These are phyloP conservation scores for Cyclotella cryptica DNA, from an alignment of 108 stramenopile genomes.

Conservation along the genomic window DNA sequence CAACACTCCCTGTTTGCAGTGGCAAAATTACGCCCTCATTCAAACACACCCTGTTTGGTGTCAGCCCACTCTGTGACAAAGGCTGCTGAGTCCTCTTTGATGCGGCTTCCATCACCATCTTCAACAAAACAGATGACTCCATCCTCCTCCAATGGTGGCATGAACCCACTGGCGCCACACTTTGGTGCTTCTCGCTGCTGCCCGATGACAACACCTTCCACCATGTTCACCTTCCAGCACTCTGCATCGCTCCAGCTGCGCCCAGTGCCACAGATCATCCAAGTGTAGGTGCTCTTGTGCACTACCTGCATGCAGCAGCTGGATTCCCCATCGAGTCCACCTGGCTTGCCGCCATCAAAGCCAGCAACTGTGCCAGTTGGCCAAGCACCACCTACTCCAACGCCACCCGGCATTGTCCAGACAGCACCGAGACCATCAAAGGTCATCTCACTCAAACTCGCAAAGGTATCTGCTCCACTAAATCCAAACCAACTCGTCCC, in stretches of 20 bases:
- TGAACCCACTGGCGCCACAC: neutral
- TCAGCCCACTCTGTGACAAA: conserved; percentile 1
- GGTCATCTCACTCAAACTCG: conserved; percentile 14
- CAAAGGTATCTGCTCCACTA: conserved; percentile 16
- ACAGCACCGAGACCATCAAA: conserved; percentile 3
- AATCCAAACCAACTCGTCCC: conserved; percentile 12
- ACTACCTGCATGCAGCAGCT: conserved; percentile 7
- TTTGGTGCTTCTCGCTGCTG: neutral
- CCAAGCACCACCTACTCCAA: conserved; percentile 18
- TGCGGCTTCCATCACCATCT: neutral
- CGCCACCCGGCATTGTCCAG: conserved; percentile 7
- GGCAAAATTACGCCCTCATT: conserved; percentile 22
- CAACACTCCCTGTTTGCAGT: neutral
- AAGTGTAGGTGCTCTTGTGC: conserved; percentile 2
- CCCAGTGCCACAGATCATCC: conserved; percentile 1
- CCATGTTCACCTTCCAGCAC: neutral
- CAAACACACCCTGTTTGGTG: conserved; percentile 4
- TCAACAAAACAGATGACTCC: neutral
- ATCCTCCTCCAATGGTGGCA: neutral
- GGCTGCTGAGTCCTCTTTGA: conserved; percentile 11
- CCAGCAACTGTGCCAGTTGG: conserved; percentile 12
- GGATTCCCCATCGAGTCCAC: conserved; percentile 27
- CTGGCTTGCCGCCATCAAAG: conserved; percentile 31
- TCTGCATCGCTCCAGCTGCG: neutral
- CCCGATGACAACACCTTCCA: neutral